Percentiles rank a stretch among this genome's conserved stretches.
Evolutionary conservation across 805 yeast species (phyloP).

Genomic region (Teunomyces atbi): DNA sequence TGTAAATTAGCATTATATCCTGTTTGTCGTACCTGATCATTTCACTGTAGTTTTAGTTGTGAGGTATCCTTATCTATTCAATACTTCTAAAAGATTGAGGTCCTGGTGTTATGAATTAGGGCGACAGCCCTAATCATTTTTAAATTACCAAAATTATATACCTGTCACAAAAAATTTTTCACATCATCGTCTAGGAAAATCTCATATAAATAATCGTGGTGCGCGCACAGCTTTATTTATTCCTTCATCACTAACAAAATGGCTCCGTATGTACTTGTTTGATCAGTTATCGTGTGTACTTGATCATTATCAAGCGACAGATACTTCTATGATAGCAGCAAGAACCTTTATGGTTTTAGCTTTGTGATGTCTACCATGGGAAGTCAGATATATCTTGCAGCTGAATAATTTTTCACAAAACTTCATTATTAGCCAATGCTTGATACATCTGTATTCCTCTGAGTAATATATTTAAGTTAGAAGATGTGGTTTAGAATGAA

Average conservation of each 20-base stretch:
- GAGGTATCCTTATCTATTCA: background rate
- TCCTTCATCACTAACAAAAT: conserved; percentile 15
- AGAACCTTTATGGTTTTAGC: conserved; percentile 6
- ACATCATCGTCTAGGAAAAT: background rate
- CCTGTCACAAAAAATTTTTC: background rate
- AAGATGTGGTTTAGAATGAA: conserved; percentile 28
- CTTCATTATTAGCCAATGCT: conserved; percentile 38
- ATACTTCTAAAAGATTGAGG: background rate
- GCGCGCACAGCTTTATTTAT: background rate
- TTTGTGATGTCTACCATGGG: conserved; percentile 28
- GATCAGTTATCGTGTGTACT: background rate
- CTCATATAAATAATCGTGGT: conserved; percentile 1
- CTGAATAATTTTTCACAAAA: conserved; percentile 20
- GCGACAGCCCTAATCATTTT: background rate
- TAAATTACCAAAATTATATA: background rate
- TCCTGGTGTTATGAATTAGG: background rate
- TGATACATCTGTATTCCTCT: conserved; percentile 45
- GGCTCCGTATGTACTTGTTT: conserved; percentile 34
- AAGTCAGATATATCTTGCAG: conserved; percentile 43
- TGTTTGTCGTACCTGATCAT: too few species aligned
- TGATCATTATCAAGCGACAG: conserved; percentile 3
- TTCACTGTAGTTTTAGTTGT: background rate
- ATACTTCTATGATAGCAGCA: conserved; percentile 2
- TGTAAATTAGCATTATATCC: too few species aligned
- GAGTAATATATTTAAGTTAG: conserved; percentile 20